A percentile compares a stretch with the other conserved stretches of the same genome.
Conservation (phyloP, 257 asterid genomes). For the Avicennia marina region DNA sequence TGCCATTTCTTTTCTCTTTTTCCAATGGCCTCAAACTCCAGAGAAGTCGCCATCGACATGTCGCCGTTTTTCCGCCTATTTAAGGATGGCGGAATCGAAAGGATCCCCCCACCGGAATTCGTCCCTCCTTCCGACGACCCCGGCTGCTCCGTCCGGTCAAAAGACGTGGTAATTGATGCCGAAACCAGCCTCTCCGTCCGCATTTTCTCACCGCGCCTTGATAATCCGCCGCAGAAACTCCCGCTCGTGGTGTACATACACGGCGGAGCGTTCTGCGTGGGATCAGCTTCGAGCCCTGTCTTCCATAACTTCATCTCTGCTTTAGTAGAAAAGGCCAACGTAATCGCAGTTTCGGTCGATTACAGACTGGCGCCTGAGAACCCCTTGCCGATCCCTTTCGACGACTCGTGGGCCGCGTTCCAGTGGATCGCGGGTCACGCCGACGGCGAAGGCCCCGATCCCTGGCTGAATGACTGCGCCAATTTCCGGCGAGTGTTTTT, state of each 20-base stretch:
- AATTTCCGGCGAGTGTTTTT: constrained; percentile 47
- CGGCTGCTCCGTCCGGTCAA: constrained; percentile 33
- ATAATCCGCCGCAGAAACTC: constrained; percentile 22
- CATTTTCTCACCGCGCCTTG: constrained; percentile 41
- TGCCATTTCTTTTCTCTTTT: no score
- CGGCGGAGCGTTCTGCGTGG: constrained; percentile 66
- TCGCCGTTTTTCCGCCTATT: constrained; percentile 34
- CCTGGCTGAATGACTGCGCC: constrained; percentile 53
- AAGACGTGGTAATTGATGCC: constrained; percentile 38
- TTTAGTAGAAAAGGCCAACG: constrained; percentile 32
- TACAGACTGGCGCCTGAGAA: constrained; percentile 67
- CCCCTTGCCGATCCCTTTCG: constrained; percentile 45
- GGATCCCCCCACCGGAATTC: constrained; percentile 9
- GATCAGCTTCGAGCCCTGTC: constrained; percentile 25
- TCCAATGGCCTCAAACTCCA: constrained; percentile 31
- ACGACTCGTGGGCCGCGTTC: constrained; percentile 72
- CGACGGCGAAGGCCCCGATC: constrained; percentile 37
- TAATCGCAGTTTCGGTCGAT: constrained; percentile 46
- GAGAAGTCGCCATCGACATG: constrained; percentile 32
- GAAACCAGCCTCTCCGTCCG: constrained; percentile 45
- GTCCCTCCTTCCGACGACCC: constrained; percentile 42
- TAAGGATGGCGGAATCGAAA: constrained; percentile 33
- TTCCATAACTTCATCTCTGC: constrained; percentile 33
- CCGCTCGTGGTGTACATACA: constrained; percentile 53
- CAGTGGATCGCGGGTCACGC: constrained; percentile 55